Conservation (phyloP, 306 rosid species). For the Styphnolobium japonicum region DNA sequence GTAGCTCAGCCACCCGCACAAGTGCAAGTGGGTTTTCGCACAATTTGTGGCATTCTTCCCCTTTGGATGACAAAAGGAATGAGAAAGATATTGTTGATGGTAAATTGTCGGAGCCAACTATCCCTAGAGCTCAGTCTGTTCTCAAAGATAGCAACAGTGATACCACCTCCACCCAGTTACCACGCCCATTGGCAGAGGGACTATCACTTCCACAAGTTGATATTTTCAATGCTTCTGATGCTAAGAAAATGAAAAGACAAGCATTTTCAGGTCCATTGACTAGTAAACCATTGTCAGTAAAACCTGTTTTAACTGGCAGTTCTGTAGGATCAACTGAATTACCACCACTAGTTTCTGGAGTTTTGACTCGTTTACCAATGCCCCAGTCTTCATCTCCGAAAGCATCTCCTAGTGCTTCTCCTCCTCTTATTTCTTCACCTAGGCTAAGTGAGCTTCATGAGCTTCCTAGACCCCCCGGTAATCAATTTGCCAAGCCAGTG, state of each 20-base stretch:
- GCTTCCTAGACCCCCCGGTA: constrained; percentile 92
- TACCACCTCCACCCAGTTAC: constrained; percentile 46
- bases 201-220: constrained; percentile 50
- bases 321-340: constrained; percentile 39
- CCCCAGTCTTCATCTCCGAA: constrained; percentile 77
- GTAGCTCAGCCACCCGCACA: constrained; percentile 40
- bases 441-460: constrained; percentile 88
- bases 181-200: constrained; percentile 67
- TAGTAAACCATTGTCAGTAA: constrained; percentile 54
- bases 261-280: constrained; percentile 80
- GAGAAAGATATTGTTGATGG: no score
- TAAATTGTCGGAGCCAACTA: constrained; percentile 42
- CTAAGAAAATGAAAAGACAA: constrained; percentile 51
- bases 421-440: constrained; percentile 74
- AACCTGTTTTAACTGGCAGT: constrained; percentile 41
- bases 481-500: constrained; percentile 39
- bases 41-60: constrained; percentile 78
- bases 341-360: constrained; percentile 47
- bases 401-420: constrained; percentile 69
- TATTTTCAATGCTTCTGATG: constrained; percentile 43
- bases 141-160: constrained; percentile 61
- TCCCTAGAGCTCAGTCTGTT: constrained; percentile 39
- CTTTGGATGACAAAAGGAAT: constrained; percentile 61
- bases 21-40: constrained; percentile 54
- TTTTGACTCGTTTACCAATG: constrained; percentile 49